These are phyloP conservation scores for Curvularia hawaiiensis DNA, from an alignment of 2,329 filamentous ascomycete genomes.

Conservation along the genomic window DNA sequence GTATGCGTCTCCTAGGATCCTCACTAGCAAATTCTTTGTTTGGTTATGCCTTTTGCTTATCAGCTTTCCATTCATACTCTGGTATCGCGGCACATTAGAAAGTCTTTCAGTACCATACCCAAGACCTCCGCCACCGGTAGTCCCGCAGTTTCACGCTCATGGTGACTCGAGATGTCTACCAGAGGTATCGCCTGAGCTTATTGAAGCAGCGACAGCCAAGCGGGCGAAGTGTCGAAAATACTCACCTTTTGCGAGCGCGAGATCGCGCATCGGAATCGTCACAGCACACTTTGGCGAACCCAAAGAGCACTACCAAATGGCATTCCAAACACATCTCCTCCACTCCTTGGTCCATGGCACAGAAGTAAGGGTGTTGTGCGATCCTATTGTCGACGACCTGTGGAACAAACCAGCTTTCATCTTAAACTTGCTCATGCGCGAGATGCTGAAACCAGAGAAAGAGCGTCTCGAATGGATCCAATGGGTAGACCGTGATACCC, in stretches of 20 bases:
- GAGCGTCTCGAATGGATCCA: constrained; percentile 52
- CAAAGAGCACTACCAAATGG: constrained; percentile 49
- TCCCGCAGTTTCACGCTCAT: constrained; percentile 21
- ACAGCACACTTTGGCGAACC: constrained; percentile 47
- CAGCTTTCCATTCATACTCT: constrained; percentile 12
- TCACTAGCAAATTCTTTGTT: constrained; percentile 9
- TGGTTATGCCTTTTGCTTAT: constrained; percentile 12
- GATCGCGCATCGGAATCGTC: constrained; percentile 44
- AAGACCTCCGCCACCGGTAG: constrained; percentile 7
- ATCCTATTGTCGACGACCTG: constrained; percentile 49
- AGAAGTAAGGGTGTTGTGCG: constrained; percentile 50
- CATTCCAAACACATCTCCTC: constrained; percentile 48
- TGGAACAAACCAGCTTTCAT: constrained; percentile 56
- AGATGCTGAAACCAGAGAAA: constrained; percentile 44
- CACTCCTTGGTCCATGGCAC: constrained; percentile 46
- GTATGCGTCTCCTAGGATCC: neutral
- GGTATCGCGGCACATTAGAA: constrained; percentile 6
- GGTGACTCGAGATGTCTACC: constrained; percentile 25
- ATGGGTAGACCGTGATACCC: constrained; percentile 53
- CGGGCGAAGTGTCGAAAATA: constrained; percentile 23
- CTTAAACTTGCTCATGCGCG: constrained; percentile 44
- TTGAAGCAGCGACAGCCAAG: constrained; percentile 17
- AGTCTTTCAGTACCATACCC: constrained; percentile 16
- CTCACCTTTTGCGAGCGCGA: constrained; percentile 18
- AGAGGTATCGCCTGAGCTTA: constrained; percentile 12